Percentiles rank a stretch among this genome's conserved stretches.
phyloP scores from a whole-genome alignment of 345 rosid species.

The Tarenaya hassleriana region DNA sequence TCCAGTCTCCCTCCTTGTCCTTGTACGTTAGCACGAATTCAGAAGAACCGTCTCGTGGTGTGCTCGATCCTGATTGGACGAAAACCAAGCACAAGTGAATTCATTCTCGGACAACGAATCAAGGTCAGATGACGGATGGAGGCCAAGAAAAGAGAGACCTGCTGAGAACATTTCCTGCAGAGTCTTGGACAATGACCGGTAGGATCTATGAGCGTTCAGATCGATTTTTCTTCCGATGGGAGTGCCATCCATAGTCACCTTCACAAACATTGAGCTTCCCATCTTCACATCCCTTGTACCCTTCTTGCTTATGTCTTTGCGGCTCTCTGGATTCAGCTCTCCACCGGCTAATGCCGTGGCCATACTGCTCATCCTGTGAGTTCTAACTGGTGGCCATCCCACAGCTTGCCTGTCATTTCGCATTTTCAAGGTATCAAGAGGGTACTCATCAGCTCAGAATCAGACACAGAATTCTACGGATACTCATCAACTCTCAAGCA shows the following conservation, averaged over 20 bases:
- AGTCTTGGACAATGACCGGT: slow-evolving; percentile 56
- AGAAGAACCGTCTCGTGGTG: slow-evolving; percentile 69
- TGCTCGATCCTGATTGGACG: slow-evolving; percentile 25
- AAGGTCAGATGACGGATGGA: too few relatives aligned
- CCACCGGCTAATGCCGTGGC: slow-evolving; percentile 32
- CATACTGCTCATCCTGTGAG: slow-evolving; percentile 70
- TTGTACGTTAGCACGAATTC: slow-evolving; percentile 80
- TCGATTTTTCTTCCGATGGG: slow-evolving; percentile 88
- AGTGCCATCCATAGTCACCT: slow-evolving; percentile 95
- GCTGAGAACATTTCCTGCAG: slow-evolving; percentile 83
- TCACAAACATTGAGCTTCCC: slow-evolving; percentile 51
- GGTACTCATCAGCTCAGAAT: not conserved
- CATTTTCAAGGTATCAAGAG: not conserved
- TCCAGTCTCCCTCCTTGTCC: slow-evolving; percentile 97
- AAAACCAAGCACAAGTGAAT: too few relatives aligned
- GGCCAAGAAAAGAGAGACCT: too few relatives aligned
- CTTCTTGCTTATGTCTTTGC: slow-evolving; percentile 33
- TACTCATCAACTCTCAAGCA: not conserved
- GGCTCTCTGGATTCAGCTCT: slow-evolving; percentile 28
- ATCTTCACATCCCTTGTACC: not conserved
- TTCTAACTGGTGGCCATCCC: slow-evolving; percentile 97
- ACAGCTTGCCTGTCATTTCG: slow-evolving; percentile 56
- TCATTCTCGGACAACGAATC: too few relatives aligned
- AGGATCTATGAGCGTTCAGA: slow-evolving; percentile 61
- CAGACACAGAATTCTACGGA: not conserved